Percentiles rank a stretch among this genome's conserved stretches.
Evolutionary conservation across 768 basidiomycete genomes (phyloP).

Genomic region (Termitomyces sp.): DNA sequence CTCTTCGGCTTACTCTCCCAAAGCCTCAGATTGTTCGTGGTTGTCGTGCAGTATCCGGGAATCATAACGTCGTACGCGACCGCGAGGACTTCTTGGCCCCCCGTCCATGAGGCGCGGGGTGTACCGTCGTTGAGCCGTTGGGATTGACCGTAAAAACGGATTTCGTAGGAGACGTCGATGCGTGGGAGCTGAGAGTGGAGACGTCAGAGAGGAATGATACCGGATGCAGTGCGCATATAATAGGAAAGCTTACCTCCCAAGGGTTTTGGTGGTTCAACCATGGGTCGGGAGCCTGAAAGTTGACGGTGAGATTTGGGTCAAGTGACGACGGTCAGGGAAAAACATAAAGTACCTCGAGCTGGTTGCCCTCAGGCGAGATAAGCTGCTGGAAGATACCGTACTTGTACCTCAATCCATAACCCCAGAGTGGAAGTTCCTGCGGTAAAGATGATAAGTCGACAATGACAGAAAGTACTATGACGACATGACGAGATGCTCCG

Average conservation of each 20-base stretch:
- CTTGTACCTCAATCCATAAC: constrained; percentile 90
- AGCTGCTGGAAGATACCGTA: constrained; percentile 97
- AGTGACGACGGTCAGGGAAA: background rate
- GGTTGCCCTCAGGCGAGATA: constrained; percentile 80
- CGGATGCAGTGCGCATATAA: background rate
- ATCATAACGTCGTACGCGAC: constrained; percentile 95
- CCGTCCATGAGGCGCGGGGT: constrained; percentile 71
- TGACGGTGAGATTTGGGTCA: background rate
- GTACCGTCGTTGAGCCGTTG: constrained; percentile 62
- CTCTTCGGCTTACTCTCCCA: constrained; percentile 88
- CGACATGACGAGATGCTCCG: constrained; percentile 64
- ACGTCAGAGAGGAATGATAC: background rate
- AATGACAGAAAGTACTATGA: constrained; percentile 32
- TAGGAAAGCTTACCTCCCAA: constrained; percentile 58
- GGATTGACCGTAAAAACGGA: constrained; percentile 87
- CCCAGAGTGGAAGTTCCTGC: constrained; percentile 88
- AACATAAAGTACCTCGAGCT: constrained; percentile 57
- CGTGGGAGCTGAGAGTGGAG: constrained; percentile 51
- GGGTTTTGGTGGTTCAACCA: constrained; percentile 89
- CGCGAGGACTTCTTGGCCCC: constrained; percentile 92
- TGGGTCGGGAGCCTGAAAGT: constrained; percentile 77
- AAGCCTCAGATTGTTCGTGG: constrained; percentile 85
- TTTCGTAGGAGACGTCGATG: constrained; percentile 79
- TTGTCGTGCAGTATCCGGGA: constrained; percentile 80
- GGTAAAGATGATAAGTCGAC: background rate